A percentile compares a stretch with the other conserved stretches of the same genome.
Conservation (phyloP, 1,284 basidiomycete genomes). For the Schizophyllum commune region DNA sequence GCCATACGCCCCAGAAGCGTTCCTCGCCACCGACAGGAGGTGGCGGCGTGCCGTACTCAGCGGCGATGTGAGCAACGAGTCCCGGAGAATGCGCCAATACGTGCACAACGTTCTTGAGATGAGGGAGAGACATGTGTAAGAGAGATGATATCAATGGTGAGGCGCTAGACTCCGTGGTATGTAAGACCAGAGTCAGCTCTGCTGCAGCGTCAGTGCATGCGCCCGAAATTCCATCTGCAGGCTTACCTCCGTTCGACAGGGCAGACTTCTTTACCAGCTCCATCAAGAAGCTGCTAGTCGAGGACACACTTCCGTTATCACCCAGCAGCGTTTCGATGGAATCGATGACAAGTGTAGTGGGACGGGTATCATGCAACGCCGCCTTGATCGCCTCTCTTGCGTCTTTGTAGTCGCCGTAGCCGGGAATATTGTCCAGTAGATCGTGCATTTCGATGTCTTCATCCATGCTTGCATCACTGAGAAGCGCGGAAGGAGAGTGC, state of each 20-base stretch:
- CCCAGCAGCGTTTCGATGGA: conserved; percentile 55
- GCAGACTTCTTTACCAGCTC: conserved; percentile 33
- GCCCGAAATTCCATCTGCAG: too few species aligned
- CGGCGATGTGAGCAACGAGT: conserved; percentile 56
- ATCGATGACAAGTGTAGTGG: conserved; percentile 55
- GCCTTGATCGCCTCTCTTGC: conserved; percentile 31
- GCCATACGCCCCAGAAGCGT: conserved; percentile 71
- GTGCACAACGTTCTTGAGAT: conserved; percentile 18
- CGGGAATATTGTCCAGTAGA: conserved; percentile 45
- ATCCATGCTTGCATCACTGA: conserved; percentile 18
- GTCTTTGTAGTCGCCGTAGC: conserved; percentile 36
- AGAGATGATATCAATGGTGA: conserved; percentile 50
- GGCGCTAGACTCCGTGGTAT: conserved; percentile 24
- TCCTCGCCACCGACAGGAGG: conserved; percentile 52
- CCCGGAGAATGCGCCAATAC: conserved; percentile 59
- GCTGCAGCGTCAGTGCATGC: conserved; percentile 30
- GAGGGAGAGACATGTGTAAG: conserved; percentile 53
- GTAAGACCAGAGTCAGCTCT: conserved; percentile 24
- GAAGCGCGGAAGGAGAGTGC: conserved; percentile 42
- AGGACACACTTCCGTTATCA: conserved; percentile 48
- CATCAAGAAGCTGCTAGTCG: conserved; percentile 43
- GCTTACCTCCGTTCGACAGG: conserved; percentile 32
- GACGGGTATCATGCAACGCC: conserved; percentile 32
- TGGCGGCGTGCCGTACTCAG: conserved; percentile 59
- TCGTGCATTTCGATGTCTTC: conserved; percentile 39